phyloP scores from a whole-genome alignment of 1,139 yeast genomes.

The Scheffersomyces titani region DNA sequence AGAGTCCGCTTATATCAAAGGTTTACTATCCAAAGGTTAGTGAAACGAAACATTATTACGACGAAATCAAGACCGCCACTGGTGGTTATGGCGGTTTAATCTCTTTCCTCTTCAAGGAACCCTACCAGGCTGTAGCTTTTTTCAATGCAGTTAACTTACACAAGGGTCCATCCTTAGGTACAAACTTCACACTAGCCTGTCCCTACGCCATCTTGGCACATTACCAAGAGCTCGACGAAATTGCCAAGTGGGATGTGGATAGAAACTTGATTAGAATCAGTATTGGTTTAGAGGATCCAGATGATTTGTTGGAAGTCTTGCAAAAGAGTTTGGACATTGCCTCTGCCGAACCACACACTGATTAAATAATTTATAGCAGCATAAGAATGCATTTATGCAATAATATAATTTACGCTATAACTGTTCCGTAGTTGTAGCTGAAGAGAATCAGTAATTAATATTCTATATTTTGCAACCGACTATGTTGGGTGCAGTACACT shows the following conservation, averaged over 20 bases:
- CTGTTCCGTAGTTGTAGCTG: not conserved
- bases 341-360: constrained; percentile 9
- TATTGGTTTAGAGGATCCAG: constrained; percentile 73
- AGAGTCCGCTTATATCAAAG: constrained; percentile 52
- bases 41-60: constrained; percentile 64
- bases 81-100: constrained; percentile 96
- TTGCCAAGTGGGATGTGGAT: constrained; percentile 84
- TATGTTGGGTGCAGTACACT: not conserved
- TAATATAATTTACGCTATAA: not conserved
- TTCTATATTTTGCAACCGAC: not conserved
- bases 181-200: constrained; percentile 88
- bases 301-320: constrained; percentile 57
- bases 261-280: constrained; percentile 78
- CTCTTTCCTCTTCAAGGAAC: constrained; percentile 71
- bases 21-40: constrained; percentile 71
- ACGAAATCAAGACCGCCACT: constrained; percentile 58
- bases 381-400: not conserved
- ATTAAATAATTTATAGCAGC: no score
- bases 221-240: constrained; percentile 79
- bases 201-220: constrained; percentile 93
- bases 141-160: constrained; percentile 75
- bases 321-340: constrained; percentile 63
- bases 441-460: not conserved
- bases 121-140: constrained; percentile 67
- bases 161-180: constrained; percentile 94